A percentile compares a stretch with the other conserved stretches of the same genome.
Evolutionary conservation across 257 asterid species (phyloP).

Genomic region (Thymus mandschuricus): DNA sequence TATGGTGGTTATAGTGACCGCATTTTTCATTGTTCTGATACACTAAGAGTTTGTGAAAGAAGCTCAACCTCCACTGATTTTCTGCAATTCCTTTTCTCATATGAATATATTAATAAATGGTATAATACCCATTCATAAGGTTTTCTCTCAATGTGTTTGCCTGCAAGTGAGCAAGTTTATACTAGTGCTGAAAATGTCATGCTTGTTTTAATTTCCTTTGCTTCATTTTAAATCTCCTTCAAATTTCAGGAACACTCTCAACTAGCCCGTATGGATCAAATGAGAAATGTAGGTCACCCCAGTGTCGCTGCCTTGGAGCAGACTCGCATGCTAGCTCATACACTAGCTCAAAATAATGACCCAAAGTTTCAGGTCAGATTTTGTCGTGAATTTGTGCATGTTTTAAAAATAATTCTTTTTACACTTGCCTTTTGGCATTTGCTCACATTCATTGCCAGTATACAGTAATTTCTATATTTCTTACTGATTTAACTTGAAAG

Average conservation of each 20-base stretch:
- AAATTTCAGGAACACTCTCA: slow-evolving; percentile 81
- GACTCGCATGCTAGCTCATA: slow-evolving; percentile 89
- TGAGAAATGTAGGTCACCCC: slow-evolving; percentile 62
- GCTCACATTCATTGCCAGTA: slow-evolving; percentile 17
- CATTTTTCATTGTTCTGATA: slow-evolving; percentile 9
- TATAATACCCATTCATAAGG: slow-evolving; percentile 2
- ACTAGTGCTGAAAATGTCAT: slow-evolving; percentile 26
- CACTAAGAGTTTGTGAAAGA: slow-evolving; percentile 13
- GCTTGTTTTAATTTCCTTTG: slow-evolving; percentile 20
- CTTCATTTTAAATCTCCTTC: slow-evolving; percentile 13
- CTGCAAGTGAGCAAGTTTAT: slow-evolving; percentile 25
- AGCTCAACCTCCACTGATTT: slow-evolving; percentile 20
- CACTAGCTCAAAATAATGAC: slow-evolving; percentile 89
- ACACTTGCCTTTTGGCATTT: slow-evolving; percentile 24
- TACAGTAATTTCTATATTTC: slow-evolving; percentile 7
- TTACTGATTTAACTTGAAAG: slow-evolving; percentile 15
- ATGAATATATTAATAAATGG: background rate
- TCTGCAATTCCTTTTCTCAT: slow-evolving; percentile 11
- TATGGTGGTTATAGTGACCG: slow-evolving; percentile 15
- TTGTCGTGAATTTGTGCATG: slow-evolving; percentile 26
- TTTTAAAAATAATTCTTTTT: slow-evolving; percentile 20
- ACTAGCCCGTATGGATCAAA: slow-evolving; percentile 71
- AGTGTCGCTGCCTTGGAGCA: slow-evolving; percentile 87
- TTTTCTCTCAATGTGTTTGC: slow-evolving; percentile 2
- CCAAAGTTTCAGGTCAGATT: slow-evolving; percentile 91